Conservation (phyloP, 306 rosid species). For the Luffa acutangula region DNA sequence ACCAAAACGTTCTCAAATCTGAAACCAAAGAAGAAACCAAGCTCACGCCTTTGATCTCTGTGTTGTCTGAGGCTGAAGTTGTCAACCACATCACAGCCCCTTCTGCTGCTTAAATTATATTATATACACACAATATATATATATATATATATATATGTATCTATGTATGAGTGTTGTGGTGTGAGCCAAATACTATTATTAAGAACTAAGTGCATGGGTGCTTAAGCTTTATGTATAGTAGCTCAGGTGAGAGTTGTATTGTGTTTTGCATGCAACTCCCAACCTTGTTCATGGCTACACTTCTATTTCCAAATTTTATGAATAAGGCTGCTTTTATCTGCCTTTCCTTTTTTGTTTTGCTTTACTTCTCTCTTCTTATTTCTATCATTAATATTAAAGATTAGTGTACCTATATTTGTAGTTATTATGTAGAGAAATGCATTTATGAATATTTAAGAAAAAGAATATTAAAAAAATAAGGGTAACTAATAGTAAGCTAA, state of each 20-base stretch:
- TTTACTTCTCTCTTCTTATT: neutral
- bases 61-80: conserved; percentile 11
- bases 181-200: neutral
- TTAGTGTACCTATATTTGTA: no score
- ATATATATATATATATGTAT: neutral
- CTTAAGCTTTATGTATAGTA: conserved; percentile 5
- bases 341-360: neutral
- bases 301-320: neutral
- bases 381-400: no score
- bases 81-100: conserved; percentile 16
- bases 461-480: no score
- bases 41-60: conserved; percentile 12
- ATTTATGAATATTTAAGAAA: no score
- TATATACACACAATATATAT: neutral
- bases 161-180: neutral
- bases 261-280: neutral
- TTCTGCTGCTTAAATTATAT: conserved; percentile 20
- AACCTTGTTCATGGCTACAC: conserved; percentile 9
- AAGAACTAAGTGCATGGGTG: neutral
- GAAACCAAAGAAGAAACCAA: conserved; percentile 1
- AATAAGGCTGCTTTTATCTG: conserved; percentile 6
- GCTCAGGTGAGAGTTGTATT: neutral
- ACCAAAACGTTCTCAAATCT: conserved; percentile 3
- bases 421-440: no score
- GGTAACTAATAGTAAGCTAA: no score